phyloP scores from a whole-genome alignment of 352 stramenopile species.

The Pythium brassicae region DNA sequence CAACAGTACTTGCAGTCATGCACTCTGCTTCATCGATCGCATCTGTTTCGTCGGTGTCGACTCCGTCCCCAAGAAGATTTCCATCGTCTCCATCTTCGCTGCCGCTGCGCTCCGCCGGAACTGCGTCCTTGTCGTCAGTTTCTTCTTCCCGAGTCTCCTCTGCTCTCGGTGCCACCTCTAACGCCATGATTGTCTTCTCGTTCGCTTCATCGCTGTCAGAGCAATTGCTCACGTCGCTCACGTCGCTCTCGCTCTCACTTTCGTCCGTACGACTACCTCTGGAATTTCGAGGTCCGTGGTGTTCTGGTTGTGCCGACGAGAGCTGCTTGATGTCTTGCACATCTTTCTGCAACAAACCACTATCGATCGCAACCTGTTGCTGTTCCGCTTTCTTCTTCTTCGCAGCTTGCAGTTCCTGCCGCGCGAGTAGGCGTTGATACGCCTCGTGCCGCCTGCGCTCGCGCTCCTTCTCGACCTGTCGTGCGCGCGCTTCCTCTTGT shows the following conservation, averaged over 20 bases:
- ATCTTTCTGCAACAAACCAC: too few relatives aligned
- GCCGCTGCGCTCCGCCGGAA: background rate
- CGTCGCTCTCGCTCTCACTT: slow-evolving; percentile 37
- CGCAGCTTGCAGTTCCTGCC: slow-evolving; percentile 46
- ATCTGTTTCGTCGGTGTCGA: slow-evolving; percentile 1
- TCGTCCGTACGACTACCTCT: background rate
- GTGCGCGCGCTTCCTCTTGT: slow-evolving; percentile 12
- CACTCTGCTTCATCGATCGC: too few relatives aligned
- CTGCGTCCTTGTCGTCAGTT: slow-evolving; percentile 5
- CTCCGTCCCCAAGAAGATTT: background rate
- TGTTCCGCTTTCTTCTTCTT: slow-evolving; percentile 10
- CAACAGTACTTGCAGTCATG: too few relatives aligned
- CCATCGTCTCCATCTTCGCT: slow-evolving; percentile 1
- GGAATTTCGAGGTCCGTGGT: background rate
- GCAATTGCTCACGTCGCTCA: slow-evolving; percentile 68
- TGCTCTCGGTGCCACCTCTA: slow-evolving; percentile 22
- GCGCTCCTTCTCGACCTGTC: slow-evolving; percentile 37
- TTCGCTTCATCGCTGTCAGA: slow-evolving; percentile 54
- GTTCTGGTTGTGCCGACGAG: background rate
- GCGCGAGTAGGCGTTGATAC: slow-evolving; percentile 51
- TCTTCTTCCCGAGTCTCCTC: slow-evolving; percentile 1
- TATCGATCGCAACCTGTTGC: background rate
- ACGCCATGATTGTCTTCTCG: slow-evolving; percentile 47
- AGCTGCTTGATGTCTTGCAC: too few relatives aligned
- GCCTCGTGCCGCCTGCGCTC: slow-evolving; percentile 45